Evolutionary conservation across 768 basidiomycete species (phyloP).

Genomic region (Dacryopinax spathularia): DNA sequence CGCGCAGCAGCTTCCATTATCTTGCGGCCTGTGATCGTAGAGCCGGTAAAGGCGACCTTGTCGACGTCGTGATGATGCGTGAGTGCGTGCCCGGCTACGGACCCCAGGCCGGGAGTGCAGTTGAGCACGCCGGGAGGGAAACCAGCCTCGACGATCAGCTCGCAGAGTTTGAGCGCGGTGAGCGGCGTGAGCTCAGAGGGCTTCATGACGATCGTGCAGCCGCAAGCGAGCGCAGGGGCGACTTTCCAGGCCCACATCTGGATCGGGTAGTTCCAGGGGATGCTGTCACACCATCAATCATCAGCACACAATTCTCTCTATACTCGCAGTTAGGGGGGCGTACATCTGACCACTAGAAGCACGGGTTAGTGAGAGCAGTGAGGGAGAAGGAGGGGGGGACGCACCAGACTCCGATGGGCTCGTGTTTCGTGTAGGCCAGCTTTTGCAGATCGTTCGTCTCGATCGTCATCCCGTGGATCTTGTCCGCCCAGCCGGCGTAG

Average conservation of each 20-base stretch:
- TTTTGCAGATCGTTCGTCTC: constrained; percentile 66
- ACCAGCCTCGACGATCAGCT: constrained; percentile 65
- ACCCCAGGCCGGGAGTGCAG: constrained; percentile 68
- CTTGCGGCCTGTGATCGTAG: constrained; percentile 74
- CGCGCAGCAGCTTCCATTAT: constrained; percentile 86
- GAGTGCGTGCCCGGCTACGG: constrained; percentile 73
- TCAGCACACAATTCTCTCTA: background rate
- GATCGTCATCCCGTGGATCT: constrained; percentile 73
- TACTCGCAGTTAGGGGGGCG: constrained; percentile 10
- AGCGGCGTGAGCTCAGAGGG: constrained; percentile 79
- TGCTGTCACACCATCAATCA: constrained; percentile 30
- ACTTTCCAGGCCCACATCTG: constrained; percentile 66
- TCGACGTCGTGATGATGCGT: constrained; percentile 72
- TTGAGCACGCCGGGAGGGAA: constrained; percentile 89
- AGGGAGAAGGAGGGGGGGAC: background rate
- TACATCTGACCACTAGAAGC: constrained; percentile 62
- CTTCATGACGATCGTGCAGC: constrained; percentile 92
- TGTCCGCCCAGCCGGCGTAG: constrained; percentile 94
- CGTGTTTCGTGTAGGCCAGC: constrained; percentile 72
- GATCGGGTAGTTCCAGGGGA: constrained; percentile 90
- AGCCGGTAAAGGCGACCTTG: constrained; percentile 93
- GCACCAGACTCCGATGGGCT: constrained; percentile 72
- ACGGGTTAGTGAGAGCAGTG: background rate
- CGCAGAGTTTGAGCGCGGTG: constrained; percentile 72
- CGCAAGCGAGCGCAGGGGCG: constrained; percentile 78